phyloP scores from a whole-genome alignment of 2,329 filamentous ascomycete species.

The Chrysoporthe austroafricana region DNA sequence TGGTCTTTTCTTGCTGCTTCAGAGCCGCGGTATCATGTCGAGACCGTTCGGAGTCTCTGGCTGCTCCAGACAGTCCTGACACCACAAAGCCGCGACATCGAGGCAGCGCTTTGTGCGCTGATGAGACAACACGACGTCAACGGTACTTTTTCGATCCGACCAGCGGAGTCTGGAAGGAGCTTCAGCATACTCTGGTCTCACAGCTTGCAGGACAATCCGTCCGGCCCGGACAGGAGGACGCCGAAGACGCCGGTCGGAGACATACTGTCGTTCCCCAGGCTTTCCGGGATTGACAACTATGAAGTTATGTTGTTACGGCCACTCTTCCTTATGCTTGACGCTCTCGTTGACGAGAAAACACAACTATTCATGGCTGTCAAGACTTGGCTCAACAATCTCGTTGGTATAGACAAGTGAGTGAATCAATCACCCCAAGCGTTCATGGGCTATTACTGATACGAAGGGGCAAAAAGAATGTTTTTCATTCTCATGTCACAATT shows the following conservation, averaged over 20 bases:
- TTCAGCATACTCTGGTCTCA: conserved; percentile 86
- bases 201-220: conserved; percentile 63
- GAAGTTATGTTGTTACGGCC: conserved; percentile 79
- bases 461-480: conserved; percentile 54
- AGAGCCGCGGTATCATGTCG: conserved; percentile 91
- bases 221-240: conserved; percentile 51
- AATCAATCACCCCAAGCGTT: background rate
- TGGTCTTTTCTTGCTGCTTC: conserved; percentile 84
- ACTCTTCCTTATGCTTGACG: conserved; percentile 79
- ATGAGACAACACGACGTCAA: conserved; percentile 61
- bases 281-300: conserved; percentile 64
- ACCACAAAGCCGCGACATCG: conserved; percentile 71
- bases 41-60: conserved; percentile 86
- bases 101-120: conserved; percentile 74
- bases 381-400: conserved; percentile 75
- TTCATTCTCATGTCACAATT: conserved; percentile 64
- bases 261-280: conserved; percentile 43
- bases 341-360: conserved; percentile 71
- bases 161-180: conserved; percentile 66
- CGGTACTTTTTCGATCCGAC: conserved; percentile 51
- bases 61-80: conserved; percentile 77
- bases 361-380: conserved; percentile 78
- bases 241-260: conserved; percentile 49
- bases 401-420: conserved; percentile 65
- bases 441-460: conserved; percentile 32